Base-by-base conservation (phyloP, 352 stramenopile genomes). In the Globisporangium paddicum region DNA sequence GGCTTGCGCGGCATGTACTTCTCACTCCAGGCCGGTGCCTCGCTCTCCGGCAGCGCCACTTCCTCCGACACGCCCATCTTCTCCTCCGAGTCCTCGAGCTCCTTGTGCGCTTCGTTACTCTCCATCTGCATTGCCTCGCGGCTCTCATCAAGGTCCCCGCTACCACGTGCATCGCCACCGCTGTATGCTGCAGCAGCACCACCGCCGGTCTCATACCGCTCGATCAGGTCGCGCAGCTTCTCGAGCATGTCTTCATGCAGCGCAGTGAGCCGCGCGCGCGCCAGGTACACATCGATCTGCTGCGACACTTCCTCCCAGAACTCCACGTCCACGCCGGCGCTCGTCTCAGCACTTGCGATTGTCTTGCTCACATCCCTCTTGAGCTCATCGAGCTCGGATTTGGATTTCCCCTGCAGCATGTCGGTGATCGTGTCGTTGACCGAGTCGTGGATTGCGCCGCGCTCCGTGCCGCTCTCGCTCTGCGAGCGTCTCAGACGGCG, bases 1-100 rank as follows among this genome's bases (percentile, higher is more conserved):
- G 98, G 98, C 71, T 99, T 99, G 37, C 97, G 90, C 16, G 97
- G 96, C 58, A 95, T 82, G 75, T 98, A 99, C 75, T 98, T 98
- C 60, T 98, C 93, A 72, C 95, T 93, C 96, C 96, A 99, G 21
- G 66, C 69, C 7, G 91, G 52, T 5, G 46, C 53, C 56, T 92
- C 76, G 41, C 87, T 68, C 6, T 38, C 48, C 5, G 75, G 63
- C 4, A 97, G 66, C 49, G 83, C 68, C 48, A 98, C 88, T 63
- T 98, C 94, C 67, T 98, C 94, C 1, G 92, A 77, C 34, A 89
- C 89, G 1, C 81, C 93, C 61, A 98, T 92, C 28, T 71, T 69
- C 45, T 93, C 79, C 46, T 95, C 78, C 18, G 67, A 63, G 59
- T 90, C 72, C 21, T 94, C 82, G 8, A 87, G 60, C 1, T 72